phyloP scores from a whole-genome alignment of 2,329 filamentous ascomycete species.

The Sporothrix euskadiensis region DNA sequence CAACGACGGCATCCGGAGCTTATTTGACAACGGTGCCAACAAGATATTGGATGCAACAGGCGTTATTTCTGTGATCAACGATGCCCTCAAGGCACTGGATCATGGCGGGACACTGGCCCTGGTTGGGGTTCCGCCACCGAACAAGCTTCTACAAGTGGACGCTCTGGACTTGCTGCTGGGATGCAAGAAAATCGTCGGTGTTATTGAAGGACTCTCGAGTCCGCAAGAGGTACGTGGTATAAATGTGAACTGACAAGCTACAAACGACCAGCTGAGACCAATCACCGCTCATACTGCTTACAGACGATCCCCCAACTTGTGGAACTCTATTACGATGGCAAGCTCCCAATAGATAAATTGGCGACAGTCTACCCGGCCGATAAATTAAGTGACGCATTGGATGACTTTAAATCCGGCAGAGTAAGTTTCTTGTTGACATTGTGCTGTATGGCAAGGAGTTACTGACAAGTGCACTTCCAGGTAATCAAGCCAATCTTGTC shows the following conservation, averaged over 20 bases:
- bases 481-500: background rate
- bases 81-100: background rate
- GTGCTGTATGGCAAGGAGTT: background rate
- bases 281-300: background rate
- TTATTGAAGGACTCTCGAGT: background rate
- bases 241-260: background rate
- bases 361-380: background rate
- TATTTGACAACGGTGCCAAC: background rate
- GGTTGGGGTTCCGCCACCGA: background rate
- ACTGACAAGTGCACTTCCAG: background rate
- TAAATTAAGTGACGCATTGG: background rate
- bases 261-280: background rate
- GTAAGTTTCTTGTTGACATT: background rate
- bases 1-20: background rate
- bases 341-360: background rate
- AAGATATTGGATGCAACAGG: background rate
- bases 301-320: background rate
- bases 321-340: background rate
- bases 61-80: background rate
- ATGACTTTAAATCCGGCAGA: background rate
- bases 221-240: background rate
- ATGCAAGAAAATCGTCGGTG: conserved; percentile 9
- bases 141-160: background rate
- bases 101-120: background rate
- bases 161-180: background rate